Conservation (phyloP, 169 alveolate species). For the Cryptosporidium felis region DNA sequence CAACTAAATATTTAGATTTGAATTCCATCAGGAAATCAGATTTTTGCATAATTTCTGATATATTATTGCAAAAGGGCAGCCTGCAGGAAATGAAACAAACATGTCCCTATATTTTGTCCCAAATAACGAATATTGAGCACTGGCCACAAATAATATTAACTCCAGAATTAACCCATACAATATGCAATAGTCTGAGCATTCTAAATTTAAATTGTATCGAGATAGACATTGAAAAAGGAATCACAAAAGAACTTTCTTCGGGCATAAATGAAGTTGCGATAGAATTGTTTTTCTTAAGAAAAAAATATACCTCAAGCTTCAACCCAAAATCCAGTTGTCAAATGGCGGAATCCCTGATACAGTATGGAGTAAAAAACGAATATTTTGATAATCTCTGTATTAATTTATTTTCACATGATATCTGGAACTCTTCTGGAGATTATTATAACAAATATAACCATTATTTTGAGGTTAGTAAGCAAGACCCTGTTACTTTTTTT, state of each 20-base stretch:
- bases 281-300: slow-evolving; percentile 32
- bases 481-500: slow-evolving; percentile 27
- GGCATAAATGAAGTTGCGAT: slow-evolving; percentile 36
- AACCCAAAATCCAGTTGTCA: slow-evolving; percentile 57
- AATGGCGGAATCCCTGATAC: slow-evolving; percentile 30
- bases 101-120: slow-evolving; percentile 29
- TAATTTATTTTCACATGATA: slow-evolving; percentile 29
- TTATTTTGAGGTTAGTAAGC: neutral
- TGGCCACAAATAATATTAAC: slow-evolving; percentile 64
- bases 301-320: slow-evolving; percentile 13
- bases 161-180: slow-evolving; percentile 19
- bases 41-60: slow-evolving; percentile 52
- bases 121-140: slow-evolving; percentile 62
- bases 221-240: neutral
- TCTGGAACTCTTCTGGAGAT: slow-evolving; percentile 23
- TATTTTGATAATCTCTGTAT: slow-evolving; percentile 10
- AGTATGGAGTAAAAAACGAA: slow-evolving; percentile 18
- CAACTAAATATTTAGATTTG: slow-evolving; percentile 49
- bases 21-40: slow-evolving; percentile 29
- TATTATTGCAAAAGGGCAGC: slow-evolving; percentile 30
- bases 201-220: slow-evolving; percentile 19
- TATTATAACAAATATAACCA: neutral
- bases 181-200: slow-evolving; percentile 10
- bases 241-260: slow-evolving; percentile 16
- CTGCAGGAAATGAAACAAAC: slow-evolving; percentile 4